A percentile compares a stretch with the other conserved stretches of the same genome.
Evolutionary conservation across 495 filamentous ascomycete species (phyloP).

Genomic region (Xylaria nigripes): DNA sequence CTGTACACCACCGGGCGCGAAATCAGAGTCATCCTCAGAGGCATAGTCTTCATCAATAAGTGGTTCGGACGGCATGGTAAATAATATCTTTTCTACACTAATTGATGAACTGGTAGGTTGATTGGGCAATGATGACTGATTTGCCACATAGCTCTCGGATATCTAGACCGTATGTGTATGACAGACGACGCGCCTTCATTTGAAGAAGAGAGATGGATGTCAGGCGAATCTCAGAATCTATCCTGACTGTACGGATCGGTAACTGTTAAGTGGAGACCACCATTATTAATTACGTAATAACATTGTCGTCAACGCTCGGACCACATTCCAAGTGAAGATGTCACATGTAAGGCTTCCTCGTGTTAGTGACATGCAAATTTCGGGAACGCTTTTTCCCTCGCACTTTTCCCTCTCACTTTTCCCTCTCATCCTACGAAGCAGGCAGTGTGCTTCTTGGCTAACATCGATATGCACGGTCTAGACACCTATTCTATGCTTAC

Average conservation of each 20-base stretch:
- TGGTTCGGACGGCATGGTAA: slow-evolving; percentile 16
- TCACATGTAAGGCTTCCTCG: background rate
- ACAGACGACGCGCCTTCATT: no score
- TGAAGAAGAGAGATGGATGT: no score
- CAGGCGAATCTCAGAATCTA: background rate
- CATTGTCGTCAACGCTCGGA: background rate
- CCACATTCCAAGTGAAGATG: background rate
- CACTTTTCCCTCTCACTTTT: background rate
- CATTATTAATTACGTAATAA: background rate
- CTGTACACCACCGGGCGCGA: slow-evolving; percentile 53
- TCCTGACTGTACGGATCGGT: no score
- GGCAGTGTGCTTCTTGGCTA: no score
- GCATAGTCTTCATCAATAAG: slow-evolving; percentile 51
- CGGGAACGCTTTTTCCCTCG: background rate
- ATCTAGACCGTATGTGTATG: no score
- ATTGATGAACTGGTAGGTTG: background rate
- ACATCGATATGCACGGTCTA: background rate
- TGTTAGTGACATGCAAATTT: background rate
- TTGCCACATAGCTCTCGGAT: no score
- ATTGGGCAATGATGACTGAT: no score
- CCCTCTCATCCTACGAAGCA: background rate
- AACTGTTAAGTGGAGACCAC: background rate
- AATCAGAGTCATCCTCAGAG: slow-evolving; percentile 69
- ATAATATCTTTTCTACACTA: background rate
- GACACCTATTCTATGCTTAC: background rate